A percentile compares a stretch with the other conserved stretches of the same genome.
phyloP scores from a whole-genome alignment of 768 basidiomycete genomes.

The Inosperma sp. region DNA sequence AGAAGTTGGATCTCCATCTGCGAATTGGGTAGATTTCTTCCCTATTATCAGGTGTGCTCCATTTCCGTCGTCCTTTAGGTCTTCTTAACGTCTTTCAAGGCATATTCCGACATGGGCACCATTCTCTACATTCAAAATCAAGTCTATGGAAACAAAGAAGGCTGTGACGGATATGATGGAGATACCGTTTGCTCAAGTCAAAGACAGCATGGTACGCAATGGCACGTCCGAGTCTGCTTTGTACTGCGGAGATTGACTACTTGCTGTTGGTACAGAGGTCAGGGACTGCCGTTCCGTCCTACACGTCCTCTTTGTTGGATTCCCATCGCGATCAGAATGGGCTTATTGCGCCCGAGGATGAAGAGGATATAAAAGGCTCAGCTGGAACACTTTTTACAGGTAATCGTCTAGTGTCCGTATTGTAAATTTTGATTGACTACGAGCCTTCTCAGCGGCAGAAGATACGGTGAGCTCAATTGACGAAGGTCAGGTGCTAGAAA shows the following conservation, averaged over 20 bases:
- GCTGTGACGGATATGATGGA: conserved; percentile 47
- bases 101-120: conserved; percentile 50
- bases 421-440: conserved; percentile 13
- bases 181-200: conserved; percentile 48
- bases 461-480: conserved; percentile 23
- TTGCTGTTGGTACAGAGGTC: conserved; percentile 30
- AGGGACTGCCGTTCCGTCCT: conserved; percentile 41
- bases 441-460: conserved; percentile 20
- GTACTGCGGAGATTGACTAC: conserved; percentile 16
- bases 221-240: conserved; percentile 9
- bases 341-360: conserved; percentile 37
- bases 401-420: conserved; percentile 20
- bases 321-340: conserved; percentile 34
- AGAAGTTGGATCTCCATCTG: conserved; percentile 42
- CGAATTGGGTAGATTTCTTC: conserved; percentile 47
- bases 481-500: neutral
- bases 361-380: conserved; percentile 53
- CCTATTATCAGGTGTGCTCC: conserved; percentile 37
- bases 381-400: conserved; percentile 50
- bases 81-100: conserved; percentile 21
- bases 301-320: conserved; percentile 43
- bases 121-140: conserved; percentile 43
- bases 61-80: neutral
- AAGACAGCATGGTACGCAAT: conserved; percentile 41
- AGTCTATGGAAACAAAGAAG: conserved; percentile 38